These are phyloP conservation scores for Carex pumila DNA, from an alignment of 176 grass and related monocot genomes.

Conservation along the genomic window DNA sequence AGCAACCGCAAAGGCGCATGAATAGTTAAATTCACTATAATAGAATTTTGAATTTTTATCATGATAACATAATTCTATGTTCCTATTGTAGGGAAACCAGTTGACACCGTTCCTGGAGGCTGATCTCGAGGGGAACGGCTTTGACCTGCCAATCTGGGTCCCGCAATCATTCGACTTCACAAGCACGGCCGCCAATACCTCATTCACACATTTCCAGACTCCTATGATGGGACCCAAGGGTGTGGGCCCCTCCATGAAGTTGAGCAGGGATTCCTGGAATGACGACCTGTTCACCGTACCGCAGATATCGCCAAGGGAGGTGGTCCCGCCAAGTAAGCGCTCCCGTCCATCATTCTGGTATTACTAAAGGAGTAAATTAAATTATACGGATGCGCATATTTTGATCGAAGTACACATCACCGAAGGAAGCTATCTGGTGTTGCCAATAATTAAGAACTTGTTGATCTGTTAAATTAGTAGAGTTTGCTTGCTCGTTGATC, in stretches of 20 bases:
- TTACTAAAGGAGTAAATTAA: conserved; percentile 24
- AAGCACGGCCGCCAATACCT: background rate
- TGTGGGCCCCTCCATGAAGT: conserved; percentile 14
- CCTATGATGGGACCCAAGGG: conserved; percentile 3
- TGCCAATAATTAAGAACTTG: background rate
- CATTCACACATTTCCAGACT: conserved; percentile 4
- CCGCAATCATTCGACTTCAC: background rate
- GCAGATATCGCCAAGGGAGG: conserved; percentile 36
- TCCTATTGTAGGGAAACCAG: conserved; percentile 24
- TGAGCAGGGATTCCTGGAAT: conserved; percentile 23
- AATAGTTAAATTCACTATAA: background rate
- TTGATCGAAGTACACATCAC: background rate
- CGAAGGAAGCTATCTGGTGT: background rate
- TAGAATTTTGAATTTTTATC: background rate
- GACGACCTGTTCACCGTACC: conserved; percentile 65
- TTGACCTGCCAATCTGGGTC: conserved; percentile 27
- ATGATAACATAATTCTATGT: background rate
- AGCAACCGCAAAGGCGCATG: background rate
- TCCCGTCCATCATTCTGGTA: conserved; percentile 43
- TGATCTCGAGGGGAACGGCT: conserved; percentile 37
- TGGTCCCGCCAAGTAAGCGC: conserved; percentile 28
- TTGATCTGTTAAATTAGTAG: background rate
- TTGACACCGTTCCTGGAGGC: conserved; percentile 53
- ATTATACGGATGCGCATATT: background rate
- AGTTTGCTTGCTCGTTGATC: background rate